Evolutionary conservation across 371 early-diverging fungal species (phyloP).

Genomic region (Umbelopsis sp.): DNA sequence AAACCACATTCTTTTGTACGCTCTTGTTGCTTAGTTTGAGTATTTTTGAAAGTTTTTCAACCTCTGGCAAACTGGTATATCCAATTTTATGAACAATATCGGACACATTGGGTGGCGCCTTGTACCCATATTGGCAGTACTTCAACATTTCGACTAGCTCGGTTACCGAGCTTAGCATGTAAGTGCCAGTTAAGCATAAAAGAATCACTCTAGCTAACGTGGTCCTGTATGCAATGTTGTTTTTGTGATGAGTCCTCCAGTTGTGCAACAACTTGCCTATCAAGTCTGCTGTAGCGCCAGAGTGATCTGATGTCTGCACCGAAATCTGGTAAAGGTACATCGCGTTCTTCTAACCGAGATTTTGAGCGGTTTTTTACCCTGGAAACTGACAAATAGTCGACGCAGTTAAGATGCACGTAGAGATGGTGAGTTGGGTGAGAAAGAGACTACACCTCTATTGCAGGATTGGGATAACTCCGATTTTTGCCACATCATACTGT

Average conservation of each 20-base stretch:
- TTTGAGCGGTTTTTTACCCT: no score
- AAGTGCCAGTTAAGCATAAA: not conserved
- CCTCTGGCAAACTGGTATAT: constrained; percentile 3
- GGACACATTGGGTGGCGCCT: not conserved
- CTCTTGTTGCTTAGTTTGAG: not conserved
- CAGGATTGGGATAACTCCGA: no score
- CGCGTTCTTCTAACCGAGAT: no score
- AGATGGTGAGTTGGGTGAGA: no score
- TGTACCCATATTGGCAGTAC: not conserved
- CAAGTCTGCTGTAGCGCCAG: not conserved
- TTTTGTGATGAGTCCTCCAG: constrained; percentile 13
- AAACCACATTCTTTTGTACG: not conserved
- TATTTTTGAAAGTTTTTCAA: not conserved
- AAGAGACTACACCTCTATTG: no score
- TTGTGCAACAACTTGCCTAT: constrained; percentile 3
- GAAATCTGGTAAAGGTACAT: constrained; percentile 14
- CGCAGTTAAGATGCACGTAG: no score
- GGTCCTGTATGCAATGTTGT: not conserved
- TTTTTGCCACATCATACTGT: no score
- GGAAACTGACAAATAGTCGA: no score
- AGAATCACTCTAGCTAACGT: constrained; percentile 3
- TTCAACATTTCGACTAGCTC: constrained; percentile 1
- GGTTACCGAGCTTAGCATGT: not conserved
- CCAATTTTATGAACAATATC: not conserved
- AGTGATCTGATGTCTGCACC: not conserved